Percentiles rank a stretch among this genome's conserved stretches.
Conservation (phyloP, 2,329 filamentous ascomycete genomes). For the Penicillium concentricum region DNA sequence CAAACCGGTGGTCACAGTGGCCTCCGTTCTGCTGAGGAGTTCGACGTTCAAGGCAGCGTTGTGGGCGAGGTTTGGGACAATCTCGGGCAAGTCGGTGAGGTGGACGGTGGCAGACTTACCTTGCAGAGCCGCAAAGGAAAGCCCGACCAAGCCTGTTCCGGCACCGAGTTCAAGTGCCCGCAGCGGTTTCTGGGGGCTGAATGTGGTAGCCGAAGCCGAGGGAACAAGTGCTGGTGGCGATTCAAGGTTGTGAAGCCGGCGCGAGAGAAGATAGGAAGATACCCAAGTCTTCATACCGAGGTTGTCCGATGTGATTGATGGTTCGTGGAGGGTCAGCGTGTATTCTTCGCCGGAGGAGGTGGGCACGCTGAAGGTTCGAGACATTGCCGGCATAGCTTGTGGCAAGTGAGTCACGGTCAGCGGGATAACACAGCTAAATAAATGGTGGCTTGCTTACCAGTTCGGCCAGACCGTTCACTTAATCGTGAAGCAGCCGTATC, state of each 20-base stretch:
- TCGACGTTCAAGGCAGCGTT: constrained; percentile 68
- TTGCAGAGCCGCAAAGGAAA: constrained; percentile 76
- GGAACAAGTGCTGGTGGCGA: constrained; percentile 34
- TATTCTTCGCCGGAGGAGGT: constrained; percentile 47
- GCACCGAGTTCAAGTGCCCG: constrained; percentile 76
- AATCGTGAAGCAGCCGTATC: constrained; percentile 75
- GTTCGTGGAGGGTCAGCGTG: constrained; percentile 75
- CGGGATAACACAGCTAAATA: background rate
- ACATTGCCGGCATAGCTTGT: constrained; percentile 62
- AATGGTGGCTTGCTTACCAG: constrained; percentile 46
- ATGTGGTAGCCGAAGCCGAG: constrained; percentile 20
- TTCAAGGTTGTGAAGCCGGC: constrained; percentile 55
- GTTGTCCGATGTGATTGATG: constrained; percentile 81
- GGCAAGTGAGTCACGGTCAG: constrained; percentile 12
- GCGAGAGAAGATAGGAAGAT: constrained; percentile 81
- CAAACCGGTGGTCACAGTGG: constrained; percentile 60
- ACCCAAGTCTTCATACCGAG: constrained; percentile 95
- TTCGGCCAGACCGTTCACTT: constrained; percentile 80
- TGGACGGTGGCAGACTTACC: constrained; percentile 56
- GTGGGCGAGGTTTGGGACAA: constrained; percentile 73
- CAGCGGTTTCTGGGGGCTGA: constrained; percentile 24
- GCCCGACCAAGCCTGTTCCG: constrained; percentile 85
- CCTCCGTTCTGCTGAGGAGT: constrained; percentile 56
- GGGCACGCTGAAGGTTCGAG: constrained; percentile 60
- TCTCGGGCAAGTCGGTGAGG: constrained; percentile 80